These are phyloP conservation scores for Xylogone sp. DNA, from an alignment of 2,329 filamentous ascomycete genomes.

Conservation along the genomic window DNA sequence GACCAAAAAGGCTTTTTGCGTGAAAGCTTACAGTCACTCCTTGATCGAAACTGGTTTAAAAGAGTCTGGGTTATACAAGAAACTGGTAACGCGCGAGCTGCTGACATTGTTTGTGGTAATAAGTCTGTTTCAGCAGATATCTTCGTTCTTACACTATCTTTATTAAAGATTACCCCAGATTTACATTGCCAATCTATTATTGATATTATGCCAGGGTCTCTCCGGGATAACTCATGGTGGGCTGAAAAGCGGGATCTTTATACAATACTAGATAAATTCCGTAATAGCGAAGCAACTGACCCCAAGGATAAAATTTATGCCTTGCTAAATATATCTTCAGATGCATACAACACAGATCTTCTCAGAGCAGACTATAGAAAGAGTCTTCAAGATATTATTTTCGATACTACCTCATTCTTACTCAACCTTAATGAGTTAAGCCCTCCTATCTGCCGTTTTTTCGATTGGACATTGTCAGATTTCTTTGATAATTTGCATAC, in stretches of 20 bases:
- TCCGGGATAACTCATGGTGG: slow-evolving; percentile 9
- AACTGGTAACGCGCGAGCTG: slow-evolving; percentile 5
- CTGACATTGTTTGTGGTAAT: slow-evolving; percentile 6
- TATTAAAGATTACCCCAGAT: neutral
- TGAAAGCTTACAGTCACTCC: slow-evolving; percentile 1
- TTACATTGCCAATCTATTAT: slow-evolving; percentile 9
- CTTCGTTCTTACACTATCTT: slow-evolving; percentile 5
- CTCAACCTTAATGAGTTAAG: slow-evolving; percentile 4
- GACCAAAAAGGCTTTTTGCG: neutral
- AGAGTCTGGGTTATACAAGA: slow-evolving; percentile 12
- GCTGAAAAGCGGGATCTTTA: slow-evolving; percentile 4
- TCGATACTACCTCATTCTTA: slow-evolving; percentile 8
- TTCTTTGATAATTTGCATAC: slow-evolving; percentile 7
- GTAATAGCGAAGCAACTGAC: slow-evolving; percentile 9
- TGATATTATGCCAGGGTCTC: slow-evolving; percentile 10
- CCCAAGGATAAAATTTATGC: slow-evolving; percentile 9
- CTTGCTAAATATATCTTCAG: slow-evolving; percentile 7
- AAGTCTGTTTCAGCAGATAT: slow-evolving; percentile 4
- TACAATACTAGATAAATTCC: slow-evolving; percentile 9
- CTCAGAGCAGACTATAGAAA: slow-evolving; percentile 10
- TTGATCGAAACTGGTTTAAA: slow-evolving; percentile 4
- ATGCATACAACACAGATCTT: slow-evolving; percentile 7
- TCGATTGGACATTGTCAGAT: slow-evolving; percentile 7
- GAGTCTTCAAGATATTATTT: slow-evolving; percentile 8
- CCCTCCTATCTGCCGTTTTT: neutral